phyloP scores from a whole-genome alignment of 1,284 basidiomycete species.

The Pyrrhoderma lamaoense region DNA sequence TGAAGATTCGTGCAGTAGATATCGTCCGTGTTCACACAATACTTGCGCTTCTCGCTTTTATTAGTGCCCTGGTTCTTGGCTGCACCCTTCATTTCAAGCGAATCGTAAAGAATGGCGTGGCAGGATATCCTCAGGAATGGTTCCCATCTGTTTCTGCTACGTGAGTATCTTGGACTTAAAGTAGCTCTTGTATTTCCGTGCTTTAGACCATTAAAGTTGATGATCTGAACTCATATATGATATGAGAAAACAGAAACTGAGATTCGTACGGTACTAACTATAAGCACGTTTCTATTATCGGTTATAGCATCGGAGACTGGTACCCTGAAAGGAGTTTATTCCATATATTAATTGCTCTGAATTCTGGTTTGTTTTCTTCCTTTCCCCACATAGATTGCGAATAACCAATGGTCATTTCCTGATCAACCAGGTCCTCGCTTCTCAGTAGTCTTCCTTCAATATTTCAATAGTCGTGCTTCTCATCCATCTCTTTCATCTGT shows the following conservation, averaged over 20 bases:
- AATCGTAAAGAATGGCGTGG: slow-evolving; percentile 84
- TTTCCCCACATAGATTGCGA: slow-evolving; percentile 23
- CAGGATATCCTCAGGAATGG: slow-evolving; percentile 86
- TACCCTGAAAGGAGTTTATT: slow-evolving; percentile 85
- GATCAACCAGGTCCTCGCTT: slow-evolving; percentile 65
- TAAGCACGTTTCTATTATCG: not conserved
- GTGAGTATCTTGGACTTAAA: slow-evolving; percentile 41
- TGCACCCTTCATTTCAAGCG: slow-evolving; percentile 74
- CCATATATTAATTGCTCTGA: slow-evolving; percentile 85
- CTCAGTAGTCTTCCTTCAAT: slow-evolving; percentile 67
- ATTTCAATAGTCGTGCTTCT: slow-evolving; percentile 46
- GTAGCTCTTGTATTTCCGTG: no score
- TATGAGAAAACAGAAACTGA: not conserved
- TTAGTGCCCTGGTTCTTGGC: slow-evolving; percentile 60
- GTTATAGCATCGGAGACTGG: slow-evolving; percentile 79
- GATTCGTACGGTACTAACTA: not conserved
- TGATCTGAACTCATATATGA: no score
- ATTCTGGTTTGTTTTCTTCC: slow-evolving; percentile 51
- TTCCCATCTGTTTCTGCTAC: slow-evolving; percentile 91
- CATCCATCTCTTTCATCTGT: slow-evolving; percentile 43
- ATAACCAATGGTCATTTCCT: slow-evolving; percentile 3
- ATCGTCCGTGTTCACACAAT: slow-evolving; percentile 64
- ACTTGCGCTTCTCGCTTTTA: slow-evolving; percentile 67
- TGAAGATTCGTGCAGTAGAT: slow-evolving; percentile 40
- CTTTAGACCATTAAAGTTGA: no score